Base-by-base conservation (phyloP, 495 filamentous ascomycete species). In the Annulohypoxylon nitens region DNA sequence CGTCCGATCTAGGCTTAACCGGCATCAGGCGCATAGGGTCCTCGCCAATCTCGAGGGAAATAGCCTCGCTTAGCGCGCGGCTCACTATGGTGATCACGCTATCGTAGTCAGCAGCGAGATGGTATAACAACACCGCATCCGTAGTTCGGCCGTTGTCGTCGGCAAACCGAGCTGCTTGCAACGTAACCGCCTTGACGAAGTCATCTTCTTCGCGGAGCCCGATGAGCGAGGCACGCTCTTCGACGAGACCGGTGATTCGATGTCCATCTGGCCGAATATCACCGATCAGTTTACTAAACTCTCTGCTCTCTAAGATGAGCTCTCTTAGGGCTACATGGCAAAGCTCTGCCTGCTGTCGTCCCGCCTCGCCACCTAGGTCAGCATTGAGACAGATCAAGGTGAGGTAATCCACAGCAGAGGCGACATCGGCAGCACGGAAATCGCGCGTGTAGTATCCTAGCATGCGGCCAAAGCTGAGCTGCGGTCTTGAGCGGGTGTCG, bases 311-410 rank as follows among this genome's bases (percentile, higher is more conserved):
- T 18, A 99, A 86, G 41, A 97, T 93, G 61, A 97, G 92, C 78
- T 98, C 96, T n/a, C 94, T 92, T 64, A 99, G 85, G 18, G 95
- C 94, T 78, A 97, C 93, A 78, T 98, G 93, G 80, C 95, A 98
- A 45, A 98, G 87, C 1, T 88, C 84, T 37, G 91, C 87, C 78
- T 98, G 96, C 12, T 89, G 88, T 66, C 88, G 90, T 68, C 95
- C 95, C 2, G 88, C 80, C 36, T 90, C 84, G 30, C 92, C 89
- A 18, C 87, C 86, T 34, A 97, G 86, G 80, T 97, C 97, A 37
- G 91, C 88, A 75, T 98, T 98, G 57, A 99, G 90, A 79, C 93
- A 98, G 64, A 98, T 94, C 55, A 98, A 85, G 20, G 90, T 88
- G 57, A 99, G 91, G 76, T 99, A 99, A 80, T 99, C 97, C 53